A percentile compares a stretch with the other conserved stretches of the same genome.
These are phyloP conservation scores for Flaveria robusta DNA, from an alignment of 129 eudicot species.

Conservation along the genomic window DNA sequence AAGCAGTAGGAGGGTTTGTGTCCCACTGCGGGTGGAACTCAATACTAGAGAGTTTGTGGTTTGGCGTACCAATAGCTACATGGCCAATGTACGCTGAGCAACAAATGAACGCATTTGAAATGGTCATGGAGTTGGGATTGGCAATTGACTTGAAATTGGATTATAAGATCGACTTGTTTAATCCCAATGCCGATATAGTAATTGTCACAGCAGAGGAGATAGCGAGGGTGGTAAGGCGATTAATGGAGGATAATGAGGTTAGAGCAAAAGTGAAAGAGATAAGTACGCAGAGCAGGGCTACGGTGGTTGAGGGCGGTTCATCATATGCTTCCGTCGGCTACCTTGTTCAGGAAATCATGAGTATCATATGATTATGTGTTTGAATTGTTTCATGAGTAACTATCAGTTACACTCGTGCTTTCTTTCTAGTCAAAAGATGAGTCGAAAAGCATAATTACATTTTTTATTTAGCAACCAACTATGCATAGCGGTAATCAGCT, in stretches of 20 bases:
- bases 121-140: constrained; percentile 30
- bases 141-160: constrained; percentile 37
- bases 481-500: too few relatives aligned
- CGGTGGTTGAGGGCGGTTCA: constrained; percentile 42
- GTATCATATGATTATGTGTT: background rate
- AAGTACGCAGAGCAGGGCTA: constrained; percentile 7
- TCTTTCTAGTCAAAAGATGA: too few relatives aligned
- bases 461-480: too few relatives aligned
- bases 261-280: constrained; percentile 25
- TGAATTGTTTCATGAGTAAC: background rate
- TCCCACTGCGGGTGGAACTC: constrained; percentile 67
- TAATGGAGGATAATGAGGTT: constrained; percentile 28
- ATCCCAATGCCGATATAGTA: background rate
- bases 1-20: constrained; percentile 51
- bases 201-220: constrained; percentile 32
- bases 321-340: constrained; percentile 27
- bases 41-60: constrained; percentile 48
- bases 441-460: too few relatives aligned
- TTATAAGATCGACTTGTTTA: constrained; percentile 29
- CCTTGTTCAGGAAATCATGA: constrained; percentile 1
- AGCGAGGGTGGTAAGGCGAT: constrained; percentile 18
- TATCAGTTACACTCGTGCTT: too few relatives aligned
- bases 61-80: constrained; percentile 44
- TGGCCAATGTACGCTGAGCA: constrained; percentile 48
- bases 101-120: constrained; percentile 31